phyloP scores from a whole-genome alignment of 495 filamentous ascomycete species.

The Penicillium canescens region DNA sequence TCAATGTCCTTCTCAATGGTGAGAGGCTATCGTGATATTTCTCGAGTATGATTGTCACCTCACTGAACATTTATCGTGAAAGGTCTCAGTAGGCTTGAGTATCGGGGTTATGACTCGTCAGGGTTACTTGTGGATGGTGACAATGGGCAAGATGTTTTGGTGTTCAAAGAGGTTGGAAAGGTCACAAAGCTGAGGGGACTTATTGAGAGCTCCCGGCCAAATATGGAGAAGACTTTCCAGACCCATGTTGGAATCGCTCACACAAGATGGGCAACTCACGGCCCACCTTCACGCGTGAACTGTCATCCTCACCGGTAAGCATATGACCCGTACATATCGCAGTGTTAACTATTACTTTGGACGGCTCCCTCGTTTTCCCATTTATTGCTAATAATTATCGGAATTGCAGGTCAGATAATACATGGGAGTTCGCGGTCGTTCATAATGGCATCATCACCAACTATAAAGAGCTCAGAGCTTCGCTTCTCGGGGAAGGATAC shows the following conservation, averaged over 20 bases:
- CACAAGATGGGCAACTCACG: constrained; percentile 98
- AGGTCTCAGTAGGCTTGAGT: constrained; percentile 87
- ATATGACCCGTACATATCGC: not conserved
- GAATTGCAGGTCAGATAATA: constrained; percentile 65
- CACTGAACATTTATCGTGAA: constrained; percentile 4
- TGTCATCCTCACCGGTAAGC: constrained; percentile 96
- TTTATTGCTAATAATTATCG: too few species aligned
- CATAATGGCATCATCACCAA: constrained; percentile 99
- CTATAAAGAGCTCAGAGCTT: constrained; percentile 97
- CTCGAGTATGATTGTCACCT: not conserved
- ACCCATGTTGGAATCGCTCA: constrained; percentile 97
- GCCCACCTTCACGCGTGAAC: constrained; percentile 87
- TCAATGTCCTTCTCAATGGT: constrained; percentile 96
- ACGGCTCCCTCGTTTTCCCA: too few species aligned
- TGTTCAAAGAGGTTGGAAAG: constrained; percentile 99
- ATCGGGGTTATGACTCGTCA: constrained; percentile 96
- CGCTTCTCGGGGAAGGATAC: constrained; percentile 92
- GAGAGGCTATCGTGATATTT: constrained; percentile 25
- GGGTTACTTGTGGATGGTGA: constrained; percentile 95
- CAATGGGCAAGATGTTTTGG: constrained; percentile 96
- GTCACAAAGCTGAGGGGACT: constrained; percentile 93
- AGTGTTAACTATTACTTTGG: constrained; percentile 7
- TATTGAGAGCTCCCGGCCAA: constrained; percentile 68
- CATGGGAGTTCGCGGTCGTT: constrained; percentile 93
- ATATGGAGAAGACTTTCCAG: constrained; percentile 86